phyloP scores from a whole-genome alignment of 495 filamentous ascomycete genomes.

The Xylaria bambusicola region DNA sequence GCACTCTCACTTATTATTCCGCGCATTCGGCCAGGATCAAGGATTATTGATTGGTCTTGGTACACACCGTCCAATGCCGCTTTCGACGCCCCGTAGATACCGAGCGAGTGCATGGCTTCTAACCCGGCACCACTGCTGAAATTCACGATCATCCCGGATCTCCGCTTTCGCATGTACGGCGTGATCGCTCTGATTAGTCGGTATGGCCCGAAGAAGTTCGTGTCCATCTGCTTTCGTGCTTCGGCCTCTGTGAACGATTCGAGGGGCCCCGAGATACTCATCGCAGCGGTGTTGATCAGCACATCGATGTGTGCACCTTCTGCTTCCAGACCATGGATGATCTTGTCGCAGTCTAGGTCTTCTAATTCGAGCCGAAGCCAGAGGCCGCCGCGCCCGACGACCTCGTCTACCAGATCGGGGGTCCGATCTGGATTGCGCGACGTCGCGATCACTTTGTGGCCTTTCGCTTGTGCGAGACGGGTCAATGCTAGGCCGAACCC shows the following conservation, averaged over 20 bases:
- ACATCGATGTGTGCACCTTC: conserved; percentile 46
- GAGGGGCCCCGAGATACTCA: conserved; percentile 41
- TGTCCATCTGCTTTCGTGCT: conserved; percentile 45
- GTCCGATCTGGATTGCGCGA: conserved; percentile 43
- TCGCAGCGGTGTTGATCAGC: conserved; percentile 57
- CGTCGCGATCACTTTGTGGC: conserved; percentile 59
- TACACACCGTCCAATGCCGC: conserved; percentile 45
- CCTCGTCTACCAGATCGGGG: conserved; percentile 43
- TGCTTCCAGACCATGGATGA: conserved; percentile 39
- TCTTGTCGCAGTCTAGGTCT: conserved; percentile 42
- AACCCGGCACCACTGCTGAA: conserved; percentile 46
- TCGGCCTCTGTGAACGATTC: conserved; percentile 47
- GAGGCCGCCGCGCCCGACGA: conserved; percentile 36
- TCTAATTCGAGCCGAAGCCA: conserved; percentile 46
- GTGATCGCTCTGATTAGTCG: conserved; percentile 47
- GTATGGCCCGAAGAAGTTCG: conserved; percentile 55
- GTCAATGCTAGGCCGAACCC: conserved; percentile 47
- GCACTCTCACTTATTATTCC: not conserved
- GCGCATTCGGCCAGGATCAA: no score
- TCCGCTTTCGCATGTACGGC: conserved; percentile 47
- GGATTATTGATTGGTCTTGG: no score
- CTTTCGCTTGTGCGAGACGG: conserved; percentile 44
- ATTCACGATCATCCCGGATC: conserved; percentile 46
- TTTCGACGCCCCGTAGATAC: conserved; percentile 47
- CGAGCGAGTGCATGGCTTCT: conserved; percentile 37